Conservation (phyloP, 2,329 filamentous ascomycete species). For the Diaporthe sp. region DNA sequence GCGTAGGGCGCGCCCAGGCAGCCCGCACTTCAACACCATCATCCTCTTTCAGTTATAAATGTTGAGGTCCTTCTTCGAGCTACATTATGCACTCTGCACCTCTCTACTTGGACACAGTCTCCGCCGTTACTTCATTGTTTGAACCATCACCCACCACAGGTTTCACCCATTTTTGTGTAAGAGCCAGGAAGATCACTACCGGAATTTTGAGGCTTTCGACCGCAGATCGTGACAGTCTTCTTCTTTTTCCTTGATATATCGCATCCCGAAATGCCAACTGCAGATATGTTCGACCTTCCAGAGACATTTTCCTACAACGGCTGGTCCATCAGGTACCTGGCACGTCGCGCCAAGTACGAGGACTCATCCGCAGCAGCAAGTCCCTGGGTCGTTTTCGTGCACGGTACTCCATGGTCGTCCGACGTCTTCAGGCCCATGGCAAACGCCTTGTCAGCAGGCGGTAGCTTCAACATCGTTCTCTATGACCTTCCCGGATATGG, state of each 20-base stretch:
- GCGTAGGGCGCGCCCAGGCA: slow-evolving; percentile 2
- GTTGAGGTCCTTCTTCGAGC: background rate
- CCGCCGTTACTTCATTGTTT: no score
- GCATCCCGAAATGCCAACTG: background rate
- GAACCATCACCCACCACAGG: background rate
- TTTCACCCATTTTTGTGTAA: background rate
- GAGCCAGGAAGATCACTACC: background rate
- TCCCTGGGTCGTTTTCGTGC: slow-evolving; percentile 16
- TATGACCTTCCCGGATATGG: slow-evolving; percentile 2
- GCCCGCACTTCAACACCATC: background rate
- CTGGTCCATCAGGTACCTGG: slow-evolving; percentile 2
- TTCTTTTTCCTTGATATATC: background rate
- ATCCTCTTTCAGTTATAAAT: background rate
- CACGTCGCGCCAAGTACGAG: background rate
- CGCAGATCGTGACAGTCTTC: background rate
- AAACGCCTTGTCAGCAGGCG: background rate
- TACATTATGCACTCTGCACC: rapidly evolving
- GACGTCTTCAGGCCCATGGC: slow-evolving; percentile 1
- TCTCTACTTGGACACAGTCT: no score
- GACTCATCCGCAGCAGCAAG: background rate
- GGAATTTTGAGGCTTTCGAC: background rate
- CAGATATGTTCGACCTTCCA: background rate
- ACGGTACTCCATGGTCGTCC: slow-evolving; percentile 19
- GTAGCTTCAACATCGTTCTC: background rate
- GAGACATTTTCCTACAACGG: background rate